Evolutionary conservation across 2,329 filamentous ascomycete species (phyloP), one percentile per base, ranked within the genome.

Genomic region (Chalara sp.): DNA sequence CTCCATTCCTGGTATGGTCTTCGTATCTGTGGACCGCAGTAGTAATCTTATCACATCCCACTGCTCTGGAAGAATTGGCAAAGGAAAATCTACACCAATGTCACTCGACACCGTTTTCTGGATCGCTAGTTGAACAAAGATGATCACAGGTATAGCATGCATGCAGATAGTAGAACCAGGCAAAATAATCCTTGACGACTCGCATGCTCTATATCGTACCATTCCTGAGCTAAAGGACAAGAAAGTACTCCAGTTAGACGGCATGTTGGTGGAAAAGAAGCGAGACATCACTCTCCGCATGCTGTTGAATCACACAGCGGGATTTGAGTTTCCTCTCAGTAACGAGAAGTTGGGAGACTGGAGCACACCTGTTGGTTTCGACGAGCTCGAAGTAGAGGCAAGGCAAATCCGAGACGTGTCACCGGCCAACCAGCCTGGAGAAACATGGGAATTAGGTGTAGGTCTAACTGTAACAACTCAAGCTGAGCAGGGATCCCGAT

Each of bases 141-240:
- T 80, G 68, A 65, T 81, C 10, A 67, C 70, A 0, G 76, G 70
- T 0, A 63, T 81, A 11, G 75, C 76, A 1, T 72, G 68, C 44
- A 79, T 82, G 77, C 77, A 81, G 61, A 68, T 80, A 0, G 76
- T 80, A 1, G 79, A 81, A 60, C 65, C 72, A 53, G 76, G 73
- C 0, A 56, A 63, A 11, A 52, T 80, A n/a, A 63, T 55, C 1
- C 64, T 81, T 1, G 78, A 81, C 50, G 73, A 83, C 86, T 76
- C 74, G 73, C 1, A 67, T 78, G 1, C 74, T 47, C 63, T 75
- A 0, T 76, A 77, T 53, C 64, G 57, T 4, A 60, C 78, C n/a
- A 73, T 66, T 21, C 76, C 72, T 0, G 78, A 81, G 59, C 65
- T 80, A 12, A 72, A 67, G 55, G 63, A 64, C 2, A 58, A 78